Conservation (phyloP, 441 rosid species). For the Populus tomentosa region DNA sequence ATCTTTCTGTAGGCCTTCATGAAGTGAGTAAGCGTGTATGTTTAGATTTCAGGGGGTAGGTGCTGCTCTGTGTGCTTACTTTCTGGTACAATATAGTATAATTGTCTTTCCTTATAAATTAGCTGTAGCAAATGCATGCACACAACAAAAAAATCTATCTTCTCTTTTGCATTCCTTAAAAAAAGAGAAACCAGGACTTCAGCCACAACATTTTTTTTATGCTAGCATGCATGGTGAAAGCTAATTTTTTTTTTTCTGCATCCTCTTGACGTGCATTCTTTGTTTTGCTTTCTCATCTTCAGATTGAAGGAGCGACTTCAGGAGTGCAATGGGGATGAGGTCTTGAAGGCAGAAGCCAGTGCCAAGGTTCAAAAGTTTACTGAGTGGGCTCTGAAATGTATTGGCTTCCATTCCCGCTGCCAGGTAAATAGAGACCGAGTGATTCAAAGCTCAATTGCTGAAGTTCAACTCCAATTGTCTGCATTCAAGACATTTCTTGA, state of each 20-base stretch:
- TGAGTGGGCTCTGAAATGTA: conserved; percentile 94
- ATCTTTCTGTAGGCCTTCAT: background rate
- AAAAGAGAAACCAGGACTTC: background rate
- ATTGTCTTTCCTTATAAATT: background rate
- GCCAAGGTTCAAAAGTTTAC: conserved; percentile 91
- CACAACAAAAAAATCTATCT: background rate
- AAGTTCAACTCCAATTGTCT: conserved; percentile 77
- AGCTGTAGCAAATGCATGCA: background rate
- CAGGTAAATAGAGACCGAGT: conserved; percentile 62
- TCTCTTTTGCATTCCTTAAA: background rate
- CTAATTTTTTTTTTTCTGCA: background rate
- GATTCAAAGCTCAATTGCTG: conserved; percentile 61
- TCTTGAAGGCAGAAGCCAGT: conserved; percentile 88
- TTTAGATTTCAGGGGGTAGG: background rate
- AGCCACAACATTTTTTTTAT: background rate
- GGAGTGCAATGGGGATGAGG: conserved; percentile 87
- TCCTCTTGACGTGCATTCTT: background rate
- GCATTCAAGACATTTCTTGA: conserved; percentile 91
- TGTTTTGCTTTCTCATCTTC: conserved; percentile 22
- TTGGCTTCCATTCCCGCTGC: conserved; percentile 87
- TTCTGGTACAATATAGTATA: too few species aligned
- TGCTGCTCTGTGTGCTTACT: background rate
- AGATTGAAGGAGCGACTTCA: conserved; percentile 95
- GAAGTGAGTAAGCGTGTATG: background rate
- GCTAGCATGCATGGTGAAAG: too few species aligned